These are phyloP conservation scores for Aurantiochytrium sp. DNA, from an alignment of 108 stramenopile species.

Conservation along the genomic window DNA sequence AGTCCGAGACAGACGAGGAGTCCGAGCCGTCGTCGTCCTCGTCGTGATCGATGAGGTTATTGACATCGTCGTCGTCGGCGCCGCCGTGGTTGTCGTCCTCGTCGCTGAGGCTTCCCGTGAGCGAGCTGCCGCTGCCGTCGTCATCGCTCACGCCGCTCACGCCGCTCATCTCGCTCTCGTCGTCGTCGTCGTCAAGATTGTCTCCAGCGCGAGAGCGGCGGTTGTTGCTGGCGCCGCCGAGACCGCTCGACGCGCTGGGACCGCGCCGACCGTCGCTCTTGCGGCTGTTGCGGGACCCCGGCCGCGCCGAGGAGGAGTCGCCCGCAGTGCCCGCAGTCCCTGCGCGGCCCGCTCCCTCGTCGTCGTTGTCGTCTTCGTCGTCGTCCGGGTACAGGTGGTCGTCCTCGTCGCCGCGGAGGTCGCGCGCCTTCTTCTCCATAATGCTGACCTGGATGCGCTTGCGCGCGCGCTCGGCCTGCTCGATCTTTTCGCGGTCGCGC, in stretches of 20 bases:
- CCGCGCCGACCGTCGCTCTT: too few species aligned
- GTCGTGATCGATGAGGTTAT: too few species aligned
- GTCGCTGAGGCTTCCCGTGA: too few species aligned
- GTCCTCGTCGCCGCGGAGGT: constrained; percentile 26
- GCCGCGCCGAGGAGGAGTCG: neutral
- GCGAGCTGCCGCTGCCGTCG: neutral
- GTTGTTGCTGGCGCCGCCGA: too few species aligned
- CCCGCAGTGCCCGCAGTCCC: neutral
- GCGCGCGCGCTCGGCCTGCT: constrained; percentile 57
- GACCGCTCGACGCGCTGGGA: too few species aligned
- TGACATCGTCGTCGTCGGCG: too few species aligned
- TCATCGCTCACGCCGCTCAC: neutral
- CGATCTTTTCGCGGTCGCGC: constrained; percentile 45
- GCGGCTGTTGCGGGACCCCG: neutral
- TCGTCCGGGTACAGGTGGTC: neutral
- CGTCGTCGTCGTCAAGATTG: neutral
- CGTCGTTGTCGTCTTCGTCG: constrained; percentile 2
- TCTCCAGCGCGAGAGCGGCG: neutral
- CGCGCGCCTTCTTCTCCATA: constrained; percentile 53
- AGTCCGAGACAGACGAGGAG: too few species aligned
- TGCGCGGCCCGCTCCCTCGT: neutral
- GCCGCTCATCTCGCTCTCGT: neutral
- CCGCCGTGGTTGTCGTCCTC: too few species aligned
- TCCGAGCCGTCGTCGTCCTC: too few species aligned
- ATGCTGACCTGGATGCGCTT: constrained; percentile 60